Conservation (phyloP, 164 flowering plant species). For the Echeveria elegans region DNA sequence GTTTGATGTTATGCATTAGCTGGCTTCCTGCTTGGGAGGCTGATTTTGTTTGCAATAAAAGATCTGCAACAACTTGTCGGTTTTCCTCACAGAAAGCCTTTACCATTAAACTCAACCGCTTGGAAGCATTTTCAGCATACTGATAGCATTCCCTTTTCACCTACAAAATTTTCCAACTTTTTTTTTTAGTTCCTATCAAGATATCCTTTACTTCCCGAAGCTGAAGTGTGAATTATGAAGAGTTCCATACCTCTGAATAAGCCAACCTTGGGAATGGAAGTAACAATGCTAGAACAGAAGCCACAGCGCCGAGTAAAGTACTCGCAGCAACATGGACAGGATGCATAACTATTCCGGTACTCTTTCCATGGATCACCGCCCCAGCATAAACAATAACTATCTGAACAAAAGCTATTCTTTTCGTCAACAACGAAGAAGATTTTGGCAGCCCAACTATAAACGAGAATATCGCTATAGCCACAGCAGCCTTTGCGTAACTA, state of each 20-base stretch:
- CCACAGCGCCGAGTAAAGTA: constrained; percentile 54
- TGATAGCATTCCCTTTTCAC: constrained; percentile 15
- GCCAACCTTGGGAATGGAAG: constrained; percentile 63
- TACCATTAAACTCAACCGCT: constrained; percentile 21
- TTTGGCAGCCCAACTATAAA: constrained; percentile 50
- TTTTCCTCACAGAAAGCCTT: constrained; percentile 20
- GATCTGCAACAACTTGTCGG: constrained; percentile 15
- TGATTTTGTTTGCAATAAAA: constrained; percentile 19
- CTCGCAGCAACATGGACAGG: constrained; percentile 60
- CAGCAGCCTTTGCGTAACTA: constrained; percentile 19
- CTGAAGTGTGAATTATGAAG: background rate
- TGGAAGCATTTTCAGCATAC: constrained; percentile 31
- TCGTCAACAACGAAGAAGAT: constrained; percentile 37
- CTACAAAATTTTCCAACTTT: constrained; percentile 14
- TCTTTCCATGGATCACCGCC: constrained; percentile 26
- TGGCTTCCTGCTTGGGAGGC: constrained; percentile 18
- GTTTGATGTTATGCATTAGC: constrained; percentile 23
- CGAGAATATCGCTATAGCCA: constrained; percentile 36
- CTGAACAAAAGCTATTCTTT: constrained; percentile 66
- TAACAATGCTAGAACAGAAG: constrained; percentile 57
- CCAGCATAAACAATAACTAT: constrained; percentile 49
- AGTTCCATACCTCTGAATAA: constrained; percentile 35
- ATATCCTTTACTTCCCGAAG: background rate
- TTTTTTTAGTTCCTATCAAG: too few relatives aligned
- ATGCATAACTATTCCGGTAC: constrained; percentile 36